A percentile compares a stretch with the other conserved stretches of the same genome.
These are phyloP conservation scores for Mallotus repandus DNA, from an alignment of 441 rosid species.

Conservation along the genomic window DNA sequence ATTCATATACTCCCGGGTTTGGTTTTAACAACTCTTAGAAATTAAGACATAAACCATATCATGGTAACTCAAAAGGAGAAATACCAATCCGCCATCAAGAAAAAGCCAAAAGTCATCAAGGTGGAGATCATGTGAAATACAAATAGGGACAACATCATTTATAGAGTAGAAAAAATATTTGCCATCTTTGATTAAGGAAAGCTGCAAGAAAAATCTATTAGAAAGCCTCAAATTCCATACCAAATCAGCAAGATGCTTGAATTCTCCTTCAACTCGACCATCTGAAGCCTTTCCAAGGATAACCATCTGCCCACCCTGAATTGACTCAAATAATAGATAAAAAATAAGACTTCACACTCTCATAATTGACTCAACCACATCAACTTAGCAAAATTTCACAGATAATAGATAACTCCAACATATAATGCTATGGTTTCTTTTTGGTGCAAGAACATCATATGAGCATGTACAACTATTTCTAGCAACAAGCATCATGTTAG, in stretches of 20 bases:
- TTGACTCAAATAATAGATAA: constrained; percentile 11
- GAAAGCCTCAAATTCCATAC: constrained; percentile 24
- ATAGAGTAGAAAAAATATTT: neutral
- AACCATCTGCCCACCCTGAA: constrained; percentile 57
- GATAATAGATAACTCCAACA: neutral
- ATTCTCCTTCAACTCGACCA: constrained; percentile 43
- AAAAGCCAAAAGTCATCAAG: neutral
- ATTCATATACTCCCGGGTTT: neutral
- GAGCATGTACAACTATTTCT: neutral
- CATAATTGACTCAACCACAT: neutral
- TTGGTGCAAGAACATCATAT: neutral
- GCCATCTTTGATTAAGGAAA: neutral
- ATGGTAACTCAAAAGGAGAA: neutral
- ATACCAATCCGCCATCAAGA: neutral
- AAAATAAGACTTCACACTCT: constrained; percentile 13
- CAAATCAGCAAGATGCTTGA: constrained; percentile 46
- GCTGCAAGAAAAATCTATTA: constrained; percentile 2
- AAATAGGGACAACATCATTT: neutral
- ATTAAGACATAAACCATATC: neutral
- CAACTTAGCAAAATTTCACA: neutral
- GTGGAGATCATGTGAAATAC: neutral
- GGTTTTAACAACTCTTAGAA: neutral
- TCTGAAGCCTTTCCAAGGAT: constrained; percentile 52
- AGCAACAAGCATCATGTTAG: neutral
- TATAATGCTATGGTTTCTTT: neutral